Evolutionary conservation across 2,329 filamentous ascomycete species (phyloP), one percentile per base, ranked within the genome.

Genomic region (Paraphoma chrysanthemicola): DNA sequence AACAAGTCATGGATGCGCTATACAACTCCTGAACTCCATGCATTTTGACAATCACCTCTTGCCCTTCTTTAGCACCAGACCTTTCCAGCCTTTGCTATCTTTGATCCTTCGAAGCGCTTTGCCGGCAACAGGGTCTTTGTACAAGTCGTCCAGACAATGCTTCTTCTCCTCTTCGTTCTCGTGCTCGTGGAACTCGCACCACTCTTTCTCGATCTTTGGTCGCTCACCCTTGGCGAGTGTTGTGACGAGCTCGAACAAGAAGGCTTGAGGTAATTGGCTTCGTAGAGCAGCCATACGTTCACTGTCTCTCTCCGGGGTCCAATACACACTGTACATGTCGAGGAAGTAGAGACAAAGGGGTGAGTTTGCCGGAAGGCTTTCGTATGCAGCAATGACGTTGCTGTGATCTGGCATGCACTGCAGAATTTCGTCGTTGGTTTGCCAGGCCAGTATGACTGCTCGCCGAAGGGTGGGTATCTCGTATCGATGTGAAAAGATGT

Each of bases 141-240:
- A 62, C 50, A 75, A 45, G 9, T 69, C 68, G 8, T 75, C 71
- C n/a, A 67, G 55, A 33, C 72, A 75, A 7, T 62, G 60, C 54
- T 74, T 75, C 56, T 64, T 73, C 16, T 73, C 69, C 1, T 69
- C 66, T 2, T 75, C 72, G 12, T 53, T 66, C 44, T 74, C 71
- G 50, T 75, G 72, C 55, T 75, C 72, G 16, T 75, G 72, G 50
- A 74, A 75, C 41, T 73, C 71, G 47, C 72, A 75, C 72, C 72
- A 75, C 23, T 75, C 71, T 46, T 72, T 72, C 55, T 75, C 71
- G 10, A 68, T 69, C 56, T 75, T 75, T 8, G 71, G 71, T 11
- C 72, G 53, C 48, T 75, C 72, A 2, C 72, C 72, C 44, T 62
- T 64, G 7, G 72, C 72, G 12, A 75, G 54, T 47, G 63, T 69